A percentile compares a stretch with the other conserved stretches of the same genome.
Evolutionary conservation across 352 stramenopile species (phyloP).

Genomic region (Phytophthora pseudosyringae): DNA sequence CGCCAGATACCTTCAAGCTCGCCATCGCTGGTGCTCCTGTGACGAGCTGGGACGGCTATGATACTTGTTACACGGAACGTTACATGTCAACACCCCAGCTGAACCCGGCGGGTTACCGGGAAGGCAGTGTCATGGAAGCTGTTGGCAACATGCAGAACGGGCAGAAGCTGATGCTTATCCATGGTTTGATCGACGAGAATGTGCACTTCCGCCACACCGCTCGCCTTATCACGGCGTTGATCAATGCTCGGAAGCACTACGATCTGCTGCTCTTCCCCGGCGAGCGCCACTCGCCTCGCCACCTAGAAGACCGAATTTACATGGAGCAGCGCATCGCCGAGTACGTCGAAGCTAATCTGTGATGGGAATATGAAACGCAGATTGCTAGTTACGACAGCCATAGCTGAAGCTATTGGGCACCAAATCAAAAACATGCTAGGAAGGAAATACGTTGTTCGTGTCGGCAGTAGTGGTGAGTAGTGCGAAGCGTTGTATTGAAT

Average conservation of each 20-base stretch:
- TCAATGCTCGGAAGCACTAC: conserved; percentile 95
- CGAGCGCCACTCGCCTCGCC: conserved; percentile 95
- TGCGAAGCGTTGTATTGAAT: conserved; percentile 31
- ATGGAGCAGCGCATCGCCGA: conserved; percentile 95
- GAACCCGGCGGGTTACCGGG: conserved; percentile 92
- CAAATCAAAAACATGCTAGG: conserved; percentile 6
- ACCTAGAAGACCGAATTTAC: conserved; percentile 93
- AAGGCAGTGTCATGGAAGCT: conserved; percentile 93
- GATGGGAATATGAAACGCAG: conserved; percentile 33
- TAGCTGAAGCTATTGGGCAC: conserved; percentile 2
- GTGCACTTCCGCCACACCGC: conserved; percentile 98
- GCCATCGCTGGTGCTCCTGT: conserved; percentile 96
- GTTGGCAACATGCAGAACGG: conserved; percentile 90
- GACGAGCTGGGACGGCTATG: conserved; percentile 98
- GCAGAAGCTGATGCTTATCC: conserved; percentile 95
- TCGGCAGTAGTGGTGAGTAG: conserved; percentile 22
- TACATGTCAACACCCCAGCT: conserved; percentile 97
- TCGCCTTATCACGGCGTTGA: conserved; percentile 96
- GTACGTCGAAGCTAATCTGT: conserved; percentile 84
- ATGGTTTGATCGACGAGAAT: conserved; percentile 98
- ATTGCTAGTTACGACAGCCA: conserved; percentile 5
- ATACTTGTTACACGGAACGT: conserved; percentile 98
- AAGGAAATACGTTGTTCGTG: conserved; percentile 14
- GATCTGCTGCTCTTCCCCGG: conserved; percentile 96
- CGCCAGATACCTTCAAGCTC: conserved; percentile 95